Percentiles rank a stretch among this genome's conserved stretches.
phyloP scores from a whole-genome alignment of 225 moss, liverwort and hornwort species.

The Takakia lepidozioides region DNA sequence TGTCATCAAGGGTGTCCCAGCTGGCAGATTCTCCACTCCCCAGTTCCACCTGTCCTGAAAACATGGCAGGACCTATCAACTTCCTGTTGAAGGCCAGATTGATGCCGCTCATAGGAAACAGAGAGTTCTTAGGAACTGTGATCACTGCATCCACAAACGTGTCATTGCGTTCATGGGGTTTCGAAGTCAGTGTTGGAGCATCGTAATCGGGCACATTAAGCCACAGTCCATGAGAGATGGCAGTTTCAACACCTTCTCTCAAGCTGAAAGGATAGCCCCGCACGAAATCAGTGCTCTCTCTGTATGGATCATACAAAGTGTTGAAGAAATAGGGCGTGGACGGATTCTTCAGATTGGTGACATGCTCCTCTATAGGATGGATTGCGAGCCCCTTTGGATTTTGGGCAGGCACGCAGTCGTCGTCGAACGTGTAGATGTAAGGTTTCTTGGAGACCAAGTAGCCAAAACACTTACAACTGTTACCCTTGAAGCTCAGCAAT shows the following conservation, averaged over 20 bases:
- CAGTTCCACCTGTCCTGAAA: conserved; percentile 27
- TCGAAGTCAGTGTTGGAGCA: conserved; percentile 6
- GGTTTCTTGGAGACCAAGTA: conserved; percentile 9
- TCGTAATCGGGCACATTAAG: conserved; percentile 9
- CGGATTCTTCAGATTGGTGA: conserved; percentile 3
- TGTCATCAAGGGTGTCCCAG: conserved; percentile 16
- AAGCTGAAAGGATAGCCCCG: conserved; percentile 12
- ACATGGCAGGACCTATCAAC: conserved; percentile 44
- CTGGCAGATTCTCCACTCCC: no score
- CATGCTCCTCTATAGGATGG: conserved; percentile 5
- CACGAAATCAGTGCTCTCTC: conserved; percentile 7
- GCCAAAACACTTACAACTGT: conserved; percentile 6
- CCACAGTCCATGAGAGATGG: conserved; percentile 9
- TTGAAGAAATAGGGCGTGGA: conserved; percentile 10
- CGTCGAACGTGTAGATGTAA: conserved; percentile 5
- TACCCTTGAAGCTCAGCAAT: conserved; percentile 4
- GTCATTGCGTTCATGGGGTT: conserved; percentile 7
- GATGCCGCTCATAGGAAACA: conserved; percentile 32
- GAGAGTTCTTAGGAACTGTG: conserved; percentile 31
- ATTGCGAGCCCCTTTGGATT: conserved; percentile 4
- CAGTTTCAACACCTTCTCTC: conserved; percentile 4
- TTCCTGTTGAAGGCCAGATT: conserved; percentile 51
- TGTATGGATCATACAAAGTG: conserved; percentile 8
- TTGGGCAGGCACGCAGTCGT: conserved; percentile 6
- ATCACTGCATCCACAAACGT: conserved; percentile 51